Evolutionary conservation across 805 yeast genomes (phyloP), one percentile per base, ranked within the genome.

Genomic region (Hagleromyces aurorensis): DNA sequence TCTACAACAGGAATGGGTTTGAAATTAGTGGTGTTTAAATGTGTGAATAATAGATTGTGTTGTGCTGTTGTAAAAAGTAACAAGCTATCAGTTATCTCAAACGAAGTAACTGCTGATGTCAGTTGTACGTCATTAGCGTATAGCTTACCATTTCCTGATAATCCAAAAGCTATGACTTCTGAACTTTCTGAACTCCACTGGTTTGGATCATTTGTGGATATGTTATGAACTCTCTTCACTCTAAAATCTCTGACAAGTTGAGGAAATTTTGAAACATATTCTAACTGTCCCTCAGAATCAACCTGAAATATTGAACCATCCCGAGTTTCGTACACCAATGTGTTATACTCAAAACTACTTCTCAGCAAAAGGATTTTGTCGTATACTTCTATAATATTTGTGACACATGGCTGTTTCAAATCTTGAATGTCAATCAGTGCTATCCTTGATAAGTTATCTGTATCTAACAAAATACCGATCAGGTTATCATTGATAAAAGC

Each of bases 51-150:
- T 37, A 91, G 64, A 38, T 74, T 73, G 38, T 85, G 82, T 40
- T 83, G 91, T 5, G 91, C 93, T 2, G 95, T 87, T 0, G 98
- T 91, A 52, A 81, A 80, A 16, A 83, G 55, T 9, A 89, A 59
- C 47, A 81, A 78, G 6, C 75, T 65, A 22, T 78, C 86, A 0
- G 94, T 75, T 8, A 80, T 58, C 33, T 72, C 67, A 34, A 89
- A 55, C 0, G 97, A 87, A 0, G 97, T 87, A 9, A 84, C 87
- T 9, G 89, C 85, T 3, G 72, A 64, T 1, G 82, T 67, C 9
- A 86, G 52, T 36, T 70, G 75, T 10, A 64, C 60, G 1, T 67
- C 67, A 41, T 78, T 75, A 3, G 75, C 76, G 51, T 63, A 84
- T 9, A 91, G 58, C 46, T 79, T 80, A 33, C 96, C 96, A 38